These are phyloP conservation scores for Macrotyloma uniflorum DNA, from an alignment of 306 rosid species.

Conservation along the genomic window DNA sequence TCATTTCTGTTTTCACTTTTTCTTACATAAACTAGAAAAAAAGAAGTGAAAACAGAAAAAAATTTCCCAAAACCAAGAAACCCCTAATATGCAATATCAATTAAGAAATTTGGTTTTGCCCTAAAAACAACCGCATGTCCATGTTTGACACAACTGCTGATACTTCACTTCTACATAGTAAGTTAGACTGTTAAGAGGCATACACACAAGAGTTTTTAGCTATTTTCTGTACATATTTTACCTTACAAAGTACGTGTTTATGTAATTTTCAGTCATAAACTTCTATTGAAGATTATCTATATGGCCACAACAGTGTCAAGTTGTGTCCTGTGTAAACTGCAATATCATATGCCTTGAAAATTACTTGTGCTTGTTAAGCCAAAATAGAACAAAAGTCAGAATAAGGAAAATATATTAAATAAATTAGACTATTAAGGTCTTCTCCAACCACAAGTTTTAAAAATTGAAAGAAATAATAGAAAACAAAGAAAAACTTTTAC, in stretches of 20 bases:
- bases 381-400: neutral
- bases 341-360: conserved; percentile 3
- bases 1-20: neutral
- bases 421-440: neutral
- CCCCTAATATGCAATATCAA: neutral
- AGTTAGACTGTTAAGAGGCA: neutral
- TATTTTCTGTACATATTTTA: neutral
- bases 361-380: conserved; percentile 11
- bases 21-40: too few relatives aligned
- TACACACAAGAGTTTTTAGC: neutral
- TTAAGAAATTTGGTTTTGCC: neutral
- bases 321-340: neutral
- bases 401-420: conserved; percentile 14
- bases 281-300: neutral
- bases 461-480: neutral
- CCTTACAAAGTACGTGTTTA: neutral
- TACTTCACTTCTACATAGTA: neutral
- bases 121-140: neutral
- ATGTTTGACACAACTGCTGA: neutral
- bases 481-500: neutral
- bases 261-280: neutral
- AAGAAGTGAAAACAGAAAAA: too few relatives aligned
- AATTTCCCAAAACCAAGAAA: too few relatives aligned
- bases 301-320: neutral
- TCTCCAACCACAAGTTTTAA: neutral